A percentile compares a stretch with the other conserved stretches of the same genome.
Evolutionary conservation across 805 yeast species (phyloP).

Genomic region (Candida corydali): DNA sequence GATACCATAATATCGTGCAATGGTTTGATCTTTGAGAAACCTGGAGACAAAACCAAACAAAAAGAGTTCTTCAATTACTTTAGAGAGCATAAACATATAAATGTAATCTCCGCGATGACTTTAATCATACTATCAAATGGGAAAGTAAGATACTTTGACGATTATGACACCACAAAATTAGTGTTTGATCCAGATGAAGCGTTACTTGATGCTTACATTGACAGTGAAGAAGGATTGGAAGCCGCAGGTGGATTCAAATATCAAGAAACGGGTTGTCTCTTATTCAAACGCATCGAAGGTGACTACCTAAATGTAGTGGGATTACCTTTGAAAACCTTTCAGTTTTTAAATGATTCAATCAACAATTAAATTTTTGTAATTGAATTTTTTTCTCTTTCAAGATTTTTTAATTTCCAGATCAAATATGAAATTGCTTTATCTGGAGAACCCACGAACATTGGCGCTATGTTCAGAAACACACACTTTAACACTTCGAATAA

Average conservation of each 20-base stretch:
- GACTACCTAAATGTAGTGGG: conserved; percentile 89
- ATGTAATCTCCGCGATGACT: conserved; percentile 33
- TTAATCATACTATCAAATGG: conserved; percentile 14
- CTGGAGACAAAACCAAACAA: conserved; percentile 35
- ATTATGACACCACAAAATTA: conserved; percentile 33
- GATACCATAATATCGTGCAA: conserved; percentile 72
- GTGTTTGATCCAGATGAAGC: conserved; percentile 48
- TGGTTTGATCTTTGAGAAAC: conserved; percentile 74
- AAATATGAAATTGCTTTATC: conserved; percentile 27
- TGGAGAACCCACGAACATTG: conserved; percentile 28
- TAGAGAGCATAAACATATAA: conserved; percentile 14
- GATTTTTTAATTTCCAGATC: not conserved
- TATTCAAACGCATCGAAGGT: conserved; percentile 65
- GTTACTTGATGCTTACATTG: conserved; percentile 58
- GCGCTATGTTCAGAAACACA: conserved; percentile 28
- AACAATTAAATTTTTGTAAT: not conserved
- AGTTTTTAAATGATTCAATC: conserved; percentile 29
- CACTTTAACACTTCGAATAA: conserved; percentile 21
- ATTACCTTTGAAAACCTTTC: conserved; percentile 62
- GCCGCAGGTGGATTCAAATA: conserved; percentile 94
- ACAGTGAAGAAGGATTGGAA: conserved; percentile 64
- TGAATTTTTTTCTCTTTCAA: not conserved
- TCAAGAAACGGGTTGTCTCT: conserved; percentile 67
- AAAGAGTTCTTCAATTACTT: conserved; percentile 25
- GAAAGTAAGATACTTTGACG: conserved; percentile 12